Evolutionary conservation across 2,329 filamentous ascomycete species (phyloP).

Genomic region (Cadophora malorum): DNA sequence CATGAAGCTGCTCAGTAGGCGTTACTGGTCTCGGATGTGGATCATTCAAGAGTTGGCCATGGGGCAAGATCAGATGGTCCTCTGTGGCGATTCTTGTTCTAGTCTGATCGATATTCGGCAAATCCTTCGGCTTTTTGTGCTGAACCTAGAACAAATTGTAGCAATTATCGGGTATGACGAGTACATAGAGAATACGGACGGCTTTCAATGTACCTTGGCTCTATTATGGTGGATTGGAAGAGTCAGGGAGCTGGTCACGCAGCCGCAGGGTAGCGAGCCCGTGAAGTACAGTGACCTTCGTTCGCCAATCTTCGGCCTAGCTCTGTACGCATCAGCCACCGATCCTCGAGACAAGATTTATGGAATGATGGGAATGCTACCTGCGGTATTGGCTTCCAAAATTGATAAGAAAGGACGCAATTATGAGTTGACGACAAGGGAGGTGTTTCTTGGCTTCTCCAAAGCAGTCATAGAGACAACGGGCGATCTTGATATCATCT

Average conservation of each 20-base stretch:
- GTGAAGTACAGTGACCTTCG: constrained; percentile 2
- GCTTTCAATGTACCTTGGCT: constrained; percentile 1
- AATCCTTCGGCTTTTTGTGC: neutral
- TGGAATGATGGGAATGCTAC: constrained; percentile 28
- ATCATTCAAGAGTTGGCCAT: constrained; percentile 15
- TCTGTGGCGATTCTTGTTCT: neutral
- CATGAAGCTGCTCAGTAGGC: neutral
- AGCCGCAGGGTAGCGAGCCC: neutral
- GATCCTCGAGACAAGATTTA: constrained; percentile 34
- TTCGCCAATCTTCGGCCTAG: constrained; percentile 1
- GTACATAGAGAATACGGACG: neutral
- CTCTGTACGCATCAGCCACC: constrained; percentile 19
- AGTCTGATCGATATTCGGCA: neutral
- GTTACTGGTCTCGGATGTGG: constrained; percentile 8
- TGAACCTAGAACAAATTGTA: neutral
- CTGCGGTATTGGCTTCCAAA: constrained; percentile 17
- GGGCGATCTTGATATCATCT: constrained; percentile 29
- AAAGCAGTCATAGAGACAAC: constrained; percentile 19
- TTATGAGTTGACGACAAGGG: constrained; percentile 24
- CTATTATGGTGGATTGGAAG: constrained; percentile 10
- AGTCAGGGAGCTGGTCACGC: neutral
- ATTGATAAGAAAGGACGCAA: neutral
- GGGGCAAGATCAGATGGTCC: constrained; percentile 8
- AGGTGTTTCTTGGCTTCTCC: constrained; percentile 24
- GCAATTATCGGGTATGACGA: neutral